These are phyloP conservation scores for Neurospora crassa DNA, from an alignment of 2,329 filamentous ascomycete genomes.

Conservation along the genomic window DNA sequence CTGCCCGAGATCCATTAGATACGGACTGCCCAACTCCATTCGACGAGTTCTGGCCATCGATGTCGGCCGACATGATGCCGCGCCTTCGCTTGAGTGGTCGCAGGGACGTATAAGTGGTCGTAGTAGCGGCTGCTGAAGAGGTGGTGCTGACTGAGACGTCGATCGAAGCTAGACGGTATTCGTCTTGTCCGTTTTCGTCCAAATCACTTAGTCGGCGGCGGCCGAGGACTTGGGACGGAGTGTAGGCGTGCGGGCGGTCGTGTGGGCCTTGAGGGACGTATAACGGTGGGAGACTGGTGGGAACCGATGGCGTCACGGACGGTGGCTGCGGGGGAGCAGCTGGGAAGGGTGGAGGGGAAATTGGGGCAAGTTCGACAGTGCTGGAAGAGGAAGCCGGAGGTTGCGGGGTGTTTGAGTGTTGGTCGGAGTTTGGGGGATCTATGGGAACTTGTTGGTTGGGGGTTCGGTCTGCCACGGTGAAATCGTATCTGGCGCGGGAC, in stretches of 20 bases:
- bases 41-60: conserved; percentile 36
- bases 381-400: conserved; percentile 38
- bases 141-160: conserved; percentile 6
- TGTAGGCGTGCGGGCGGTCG: conserved; percentile 15
- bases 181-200: conserved; percentile 28
- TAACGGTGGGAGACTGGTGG: not conserved
- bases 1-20: conserved; percentile 44
- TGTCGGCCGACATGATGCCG: conserved; percentile 55
- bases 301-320: conserved; percentile 12
- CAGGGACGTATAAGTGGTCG: conserved; percentile 14
- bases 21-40: conserved; percentile 45
- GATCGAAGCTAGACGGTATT: conserved; percentile 4
- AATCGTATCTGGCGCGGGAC: conserved; percentile 30
- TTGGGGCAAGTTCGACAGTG: conserved; percentile 34
- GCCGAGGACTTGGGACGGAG: conserved; percentile 15
- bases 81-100: conserved; percentile 50
- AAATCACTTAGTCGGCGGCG: conserved; percentile 5
- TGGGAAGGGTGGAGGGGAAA: conserved; percentile 13
- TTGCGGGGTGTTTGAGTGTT: conserved; percentile 53
- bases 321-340: conserved; percentile 12
- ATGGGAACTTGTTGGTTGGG: conserved; percentile 33
- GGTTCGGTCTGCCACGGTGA: conserved; percentile 67
- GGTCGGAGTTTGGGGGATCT: conserved; percentile 55
- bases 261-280: not conserved
- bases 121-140: conserved; percentile 8